Evolutionary conservation across 371 early-diverging fungal genomes (phyloP), one percentile per base, ranked within the genome.

Genomic region (Apophysomyces variabilis): DNA sequence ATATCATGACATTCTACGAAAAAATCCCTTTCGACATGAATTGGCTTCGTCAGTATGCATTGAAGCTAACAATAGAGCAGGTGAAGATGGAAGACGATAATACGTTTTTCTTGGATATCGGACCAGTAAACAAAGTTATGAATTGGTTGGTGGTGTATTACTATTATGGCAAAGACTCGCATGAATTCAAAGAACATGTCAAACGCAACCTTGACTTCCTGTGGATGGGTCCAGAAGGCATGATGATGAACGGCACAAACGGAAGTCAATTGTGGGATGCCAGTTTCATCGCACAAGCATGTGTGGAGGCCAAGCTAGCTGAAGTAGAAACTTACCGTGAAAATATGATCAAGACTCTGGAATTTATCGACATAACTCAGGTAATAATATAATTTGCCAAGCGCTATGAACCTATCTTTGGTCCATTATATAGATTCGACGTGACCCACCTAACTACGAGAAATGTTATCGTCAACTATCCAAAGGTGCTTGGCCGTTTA

Each of bases 201-300:
- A 78, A 79, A 37, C 87, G 93, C 41, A 81, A 90, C 57, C 74
- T 80, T 36, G 98, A 98, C 67, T 95, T 92, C 66, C 76, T 97
- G 86, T 97, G 96, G 90, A 85, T 96, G 86, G 89, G 93, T 35
- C 72, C 80, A 36, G 93, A 92, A 66, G 99, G 99, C 9, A 91
- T 99, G 92, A 92, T 94, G 84, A 93, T 94, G 88, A 92, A 93
- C 73, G 98, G 98, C n/a, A 99, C 98, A 35, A 97, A 98, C 66
- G 99, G 99, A 5, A 93, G 93, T 50, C 99, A 99, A 76, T 84
- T 97, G 35, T 99, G 99, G 99, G 98, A 99, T 77, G 90, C 96
- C 5, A 89, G 95, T 0, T 93, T 98, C 74, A 81, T 89, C 38
- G 89, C 89, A 13, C 96, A 96, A 68, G 97, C 96, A 0, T 74